A percentile compares a stretch with the other conserved stretches of the same genome.
phyloP scores from a whole-genome alignment of 441 rosid genomes.

The Aquilaria agallochum region DNA sequence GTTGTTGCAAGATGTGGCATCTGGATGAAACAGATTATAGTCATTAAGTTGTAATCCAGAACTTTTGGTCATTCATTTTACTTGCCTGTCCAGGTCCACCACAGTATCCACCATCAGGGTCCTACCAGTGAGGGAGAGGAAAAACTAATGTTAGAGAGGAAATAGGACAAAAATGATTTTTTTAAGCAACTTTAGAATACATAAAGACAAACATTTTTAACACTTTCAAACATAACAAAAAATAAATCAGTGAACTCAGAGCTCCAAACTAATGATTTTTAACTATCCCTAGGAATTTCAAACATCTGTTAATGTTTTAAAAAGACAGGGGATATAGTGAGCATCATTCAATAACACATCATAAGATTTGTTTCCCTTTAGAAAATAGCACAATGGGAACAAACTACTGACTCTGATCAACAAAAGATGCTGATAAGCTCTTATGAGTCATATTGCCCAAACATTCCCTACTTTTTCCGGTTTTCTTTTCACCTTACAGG shows the following conservation, averaged over 20 bases:
- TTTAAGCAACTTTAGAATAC: background rate
- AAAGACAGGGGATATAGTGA: no score
- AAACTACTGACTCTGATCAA: no score
- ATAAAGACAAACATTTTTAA: background rate
- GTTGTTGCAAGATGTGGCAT: slow-evolving; percentile 96
- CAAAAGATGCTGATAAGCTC: no score
- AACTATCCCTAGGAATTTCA: no score
- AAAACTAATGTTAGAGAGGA: slow-evolving; percentile 14
- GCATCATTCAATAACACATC: no score
- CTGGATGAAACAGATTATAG: slow-evolving; percentile 32
- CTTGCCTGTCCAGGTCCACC: slow-evolving; percentile 99
- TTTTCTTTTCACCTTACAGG: no score
- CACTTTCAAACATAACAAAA: background rate
- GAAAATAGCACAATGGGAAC: no score
- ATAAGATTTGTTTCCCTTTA: no score
- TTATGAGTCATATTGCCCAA: no score
- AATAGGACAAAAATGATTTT: slow-evolving; percentile 2
- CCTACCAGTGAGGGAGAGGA: slow-evolving; percentile 32
- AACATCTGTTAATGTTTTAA: no score
- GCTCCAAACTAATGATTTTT: slow-evolving; percentile 3
- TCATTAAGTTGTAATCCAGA: slow-evolving; percentile 9
- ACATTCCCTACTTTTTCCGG: no score
- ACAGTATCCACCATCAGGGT: slow-evolving; percentile 80
- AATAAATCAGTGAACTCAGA: slow-evolving; percentile 4
- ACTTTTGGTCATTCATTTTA: slow-evolving; percentile 16